Evolutionary conservation across 2,329 filamentous ascomycete species (phyloP).

Genomic region (Exophiala viscosa): DNA sequence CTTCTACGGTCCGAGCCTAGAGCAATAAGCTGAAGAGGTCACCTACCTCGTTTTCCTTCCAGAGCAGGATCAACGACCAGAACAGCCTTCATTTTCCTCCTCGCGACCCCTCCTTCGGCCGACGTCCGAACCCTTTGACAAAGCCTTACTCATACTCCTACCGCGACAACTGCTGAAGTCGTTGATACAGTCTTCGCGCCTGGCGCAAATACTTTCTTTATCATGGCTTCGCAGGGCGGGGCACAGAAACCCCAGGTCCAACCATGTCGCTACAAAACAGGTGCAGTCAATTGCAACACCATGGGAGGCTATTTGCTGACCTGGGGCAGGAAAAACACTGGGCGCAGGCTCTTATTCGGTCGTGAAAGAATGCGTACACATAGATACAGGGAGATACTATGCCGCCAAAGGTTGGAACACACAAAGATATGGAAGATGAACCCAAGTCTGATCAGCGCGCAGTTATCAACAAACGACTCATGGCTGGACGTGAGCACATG

Average conservation of each 20-base stretch:
- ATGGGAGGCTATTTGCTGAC: conserved; percentile 5
- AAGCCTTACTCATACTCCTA: too few species aligned
- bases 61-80: too few species aligned
- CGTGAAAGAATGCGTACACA: conserved; percentile 98
- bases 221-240: conserved; percentile 13
- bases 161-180: neutral
- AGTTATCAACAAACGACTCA: conserved; percentile 97
- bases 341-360: conserved; percentile 97
- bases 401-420: conserved; percentile 66
- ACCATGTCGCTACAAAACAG: conserved; percentile 96
- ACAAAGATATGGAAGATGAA: neutral
- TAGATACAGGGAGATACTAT: conserved; percentile 96
- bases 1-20: too few species aligned
- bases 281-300: conserved; percentile 3
- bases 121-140: too few species aligned
- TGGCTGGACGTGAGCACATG: conserved; percentile 98
- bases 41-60: too few species aligned
- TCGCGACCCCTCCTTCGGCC: too few species aligned
- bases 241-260: conserved; percentile 64
- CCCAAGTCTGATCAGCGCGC: conserved; percentile 4
- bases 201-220: neutral
- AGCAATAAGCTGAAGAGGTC: too few species aligned
- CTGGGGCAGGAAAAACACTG: conserved; percentile 69
- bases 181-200: neutral
- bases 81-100: too few species aligned